Evolutionary conservation across 805 yeast genomes (phyloP).

Genomic region (Maudiozyma pseudohumilis): DNA sequence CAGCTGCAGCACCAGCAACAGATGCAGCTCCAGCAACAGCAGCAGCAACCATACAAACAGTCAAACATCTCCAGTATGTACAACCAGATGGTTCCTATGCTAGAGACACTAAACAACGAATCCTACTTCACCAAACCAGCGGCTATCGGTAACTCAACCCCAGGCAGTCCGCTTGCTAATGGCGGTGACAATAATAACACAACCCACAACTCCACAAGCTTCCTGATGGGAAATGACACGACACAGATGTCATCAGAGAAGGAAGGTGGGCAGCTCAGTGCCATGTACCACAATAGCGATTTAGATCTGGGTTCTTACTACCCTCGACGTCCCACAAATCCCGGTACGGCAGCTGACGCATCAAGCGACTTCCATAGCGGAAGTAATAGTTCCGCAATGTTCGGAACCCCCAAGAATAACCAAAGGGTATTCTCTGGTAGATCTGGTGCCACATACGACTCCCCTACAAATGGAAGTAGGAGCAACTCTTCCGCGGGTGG

Average conservation of each 20-base stretch:
- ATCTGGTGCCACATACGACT: not conserved
- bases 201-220: not conserved
- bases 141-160: not conserved
- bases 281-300: slow-evolving; percentile 11
- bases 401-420: no score
- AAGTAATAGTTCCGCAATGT: not conserved
- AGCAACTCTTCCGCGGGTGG: not conserved
- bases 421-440: no score
- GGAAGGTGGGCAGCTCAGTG: slow-evolving; percentile 14
- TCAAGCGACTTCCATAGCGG: not conserved
- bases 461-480: not conserved
- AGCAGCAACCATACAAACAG: not conserved
- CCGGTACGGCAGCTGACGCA: not conserved
- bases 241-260: not conserved
- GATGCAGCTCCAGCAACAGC: no score
- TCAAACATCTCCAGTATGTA: slow-evolving; percentile 3
- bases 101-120: slow-evolving; percentile 1
- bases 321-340: slow-evolving; percentile 11
- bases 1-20: not conserved
- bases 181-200: not conserved
- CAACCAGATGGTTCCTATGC: slow-evolving; percentile 8
- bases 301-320: slow-evolving; percentile 25
- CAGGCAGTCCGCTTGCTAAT: no score
- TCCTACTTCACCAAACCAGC: not conserved
- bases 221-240: not conserved